These are phyloP conservation scores for Priceomyces castillae DNA, from an alignment of 805 yeast species.

Conservation along the genomic window DNA sequence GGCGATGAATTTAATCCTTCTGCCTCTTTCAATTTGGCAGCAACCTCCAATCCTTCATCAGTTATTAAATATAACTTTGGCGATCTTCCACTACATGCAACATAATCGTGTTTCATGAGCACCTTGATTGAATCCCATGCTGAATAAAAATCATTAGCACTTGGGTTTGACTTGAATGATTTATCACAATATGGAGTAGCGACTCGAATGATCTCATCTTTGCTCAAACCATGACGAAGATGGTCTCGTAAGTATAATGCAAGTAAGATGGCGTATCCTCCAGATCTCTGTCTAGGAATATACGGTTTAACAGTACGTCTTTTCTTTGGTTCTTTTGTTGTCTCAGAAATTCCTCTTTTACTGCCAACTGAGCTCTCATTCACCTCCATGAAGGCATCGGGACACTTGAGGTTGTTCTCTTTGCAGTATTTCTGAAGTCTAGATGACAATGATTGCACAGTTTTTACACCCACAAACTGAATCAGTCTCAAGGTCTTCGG, in stretches of 20 bases:
- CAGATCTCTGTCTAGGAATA: slow-evolving; percentile 73
- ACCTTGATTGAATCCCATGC: slow-evolving; percentile 76
- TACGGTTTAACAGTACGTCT: slow-evolving; percentile 36
- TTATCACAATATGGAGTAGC: slow-evolving; percentile 58
- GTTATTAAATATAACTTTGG: slow-evolving; percentile 64
- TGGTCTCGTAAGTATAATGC: slow-evolving; percentile 53
- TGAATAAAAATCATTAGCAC: slow-evolving; percentile 61
- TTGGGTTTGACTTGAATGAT: slow-evolving; percentile 58
- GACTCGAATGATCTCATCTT: slow-evolving; percentile 51
- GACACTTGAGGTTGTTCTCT: slow-evolving; percentile 47
- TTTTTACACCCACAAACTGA: slow-evolving; percentile 70
- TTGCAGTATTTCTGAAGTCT: slow-evolving; percentile 54
- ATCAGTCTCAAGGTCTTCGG: slow-evolving; percentile 60
- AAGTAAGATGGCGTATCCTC: slow-evolving; percentile 78
- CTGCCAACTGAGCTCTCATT: slow-evolving; percentile 8
- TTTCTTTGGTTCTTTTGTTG: not conserved
- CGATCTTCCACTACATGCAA: slow-evolving; percentile 49
- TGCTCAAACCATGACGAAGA: slow-evolving; percentile 55
- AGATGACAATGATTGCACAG: slow-evolving; percentile 49
- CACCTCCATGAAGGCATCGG: slow-evolving; percentile 28
- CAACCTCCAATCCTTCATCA: slow-evolving; percentile 65
- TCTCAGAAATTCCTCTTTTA: not conserved
- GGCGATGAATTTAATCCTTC: slow-evolving; percentile 35
- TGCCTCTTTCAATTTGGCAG: slow-evolving; percentile 50
- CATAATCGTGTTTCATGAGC: slow-evolving; percentile 57